Evolutionary conservation across 2,329 filamentous ascomycete species (phyloP).

Genomic region (Aplosporella prunicola): DNA sequence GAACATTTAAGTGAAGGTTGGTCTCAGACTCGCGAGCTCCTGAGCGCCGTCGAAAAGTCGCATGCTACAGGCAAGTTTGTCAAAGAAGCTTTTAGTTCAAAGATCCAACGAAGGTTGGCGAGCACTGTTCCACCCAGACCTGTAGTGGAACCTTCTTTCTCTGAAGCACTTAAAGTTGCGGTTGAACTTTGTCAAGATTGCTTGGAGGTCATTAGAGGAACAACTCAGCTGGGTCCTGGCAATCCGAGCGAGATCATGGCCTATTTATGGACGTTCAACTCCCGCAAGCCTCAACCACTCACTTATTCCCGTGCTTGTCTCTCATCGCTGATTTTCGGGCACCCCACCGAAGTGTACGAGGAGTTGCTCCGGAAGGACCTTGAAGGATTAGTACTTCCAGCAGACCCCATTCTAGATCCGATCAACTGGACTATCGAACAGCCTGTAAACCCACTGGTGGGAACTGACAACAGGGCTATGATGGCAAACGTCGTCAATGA

Average conservation of each 20-base stretch:
- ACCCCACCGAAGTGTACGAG: slow-evolving; percentile 54
- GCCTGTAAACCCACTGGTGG: slow-evolving; percentile 32
- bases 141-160: slow-evolving; percentile 67
- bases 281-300: slow-evolving; percentile 70
- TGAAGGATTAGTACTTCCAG: slow-evolving; percentile 64
- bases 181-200: slow-evolving; percentile 63
- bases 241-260: slow-evolving; percentile 35
- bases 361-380: slow-evolving; percentile 75
- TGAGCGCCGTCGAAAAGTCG: slow-evolving; percentile 51
- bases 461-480: slow-evolving; percentile 62
- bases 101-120: slow-evolving; percentile 82
- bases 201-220: slow-evolving; percentile 41
- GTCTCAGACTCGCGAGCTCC: slow-evolving; percentile 27
- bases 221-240: too few species aligned
- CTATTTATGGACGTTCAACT: slow-evolving; percentile 65
- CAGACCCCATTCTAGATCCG: slow-evolving; percentile 60
- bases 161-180: slow-evolving; percentile 62
- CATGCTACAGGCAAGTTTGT: slow-evolving; percentile 55
- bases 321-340: slow-evolving; percentile 65
- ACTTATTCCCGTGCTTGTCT: slow-evolving; percentile 76
- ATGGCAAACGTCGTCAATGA: slow-evolving; percentile 66
- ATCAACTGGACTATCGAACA: slow-evolving; percentile 65
- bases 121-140: slow-evolving; percentile 90
- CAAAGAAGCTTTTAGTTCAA: slow-evolving; percentile 74
- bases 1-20: slow-evolving; percentile 24